phyloP scores from a whole-genome alignment of 306 rosid species.

The Vachellia collinsii region DNA sequence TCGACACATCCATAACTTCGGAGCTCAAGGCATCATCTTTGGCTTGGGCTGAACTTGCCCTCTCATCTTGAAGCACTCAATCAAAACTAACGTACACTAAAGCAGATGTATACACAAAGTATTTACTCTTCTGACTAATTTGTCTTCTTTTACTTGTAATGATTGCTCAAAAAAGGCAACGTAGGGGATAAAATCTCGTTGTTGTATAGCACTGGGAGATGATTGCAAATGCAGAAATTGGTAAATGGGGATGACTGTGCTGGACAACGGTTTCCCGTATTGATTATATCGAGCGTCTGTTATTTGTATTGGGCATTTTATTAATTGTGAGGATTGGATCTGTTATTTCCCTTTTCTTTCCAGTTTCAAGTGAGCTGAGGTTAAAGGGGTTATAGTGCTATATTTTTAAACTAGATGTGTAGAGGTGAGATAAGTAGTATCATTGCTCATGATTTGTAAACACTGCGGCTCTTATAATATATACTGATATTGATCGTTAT shows the following conservation, averaged over 20 bases:
- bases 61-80: slow-evolving; percentile 58
- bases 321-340: neutral
- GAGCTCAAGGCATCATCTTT: slow-evolving; percentile 85
- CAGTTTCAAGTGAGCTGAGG: neutral
- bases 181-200: slow-evolving; percentile 47
- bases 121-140: slow-evolving; percentile 33
- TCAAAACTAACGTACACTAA: slow-evolving; percentile 52
- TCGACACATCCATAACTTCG: slow-evolving; percentile 70
- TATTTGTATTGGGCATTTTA: neutral
- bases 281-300: slow-evolving; percentile 17
- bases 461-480: neutral
- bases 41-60: slow-evolving; percentile 99
- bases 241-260: slow-evolving; percentile 34
- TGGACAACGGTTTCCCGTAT: slow-evolving; percentile 27
- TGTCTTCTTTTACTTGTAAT: slow-evolving; percentile 59
- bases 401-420: neutral
- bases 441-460: neutral
- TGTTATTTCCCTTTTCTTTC: neutral
- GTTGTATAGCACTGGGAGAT: slow-evolving; percentile 55
- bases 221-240: slow-evolving; percentile 33
- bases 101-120: slow-evolving; percentile 52
- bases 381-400: neutral
- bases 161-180: slow-evolving; percentile 43
- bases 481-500: neutral
- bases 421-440: neutral